These are phyloP conservation scores for Xylogone sp. DNA, from an alignment of 2,329 filamentous ascomycete species.

Conservation along the genomic window DNA sequence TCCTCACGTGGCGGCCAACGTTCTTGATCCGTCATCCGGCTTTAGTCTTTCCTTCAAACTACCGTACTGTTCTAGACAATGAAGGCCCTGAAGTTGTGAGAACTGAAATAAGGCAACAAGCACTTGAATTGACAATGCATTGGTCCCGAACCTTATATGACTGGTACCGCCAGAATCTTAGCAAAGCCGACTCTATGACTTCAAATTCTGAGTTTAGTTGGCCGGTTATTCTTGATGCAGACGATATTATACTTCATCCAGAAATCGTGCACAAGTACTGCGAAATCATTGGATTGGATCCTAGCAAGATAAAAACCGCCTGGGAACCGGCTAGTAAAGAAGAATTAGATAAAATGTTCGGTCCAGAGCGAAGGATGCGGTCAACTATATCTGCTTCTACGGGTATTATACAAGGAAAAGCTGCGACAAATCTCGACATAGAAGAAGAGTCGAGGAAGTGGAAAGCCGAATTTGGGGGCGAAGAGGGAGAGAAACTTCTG, in stretches of 20 bases:
- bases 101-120: neutral
- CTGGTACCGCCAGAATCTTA: constrained; percentile 25
- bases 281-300: constrained; percentile 29
- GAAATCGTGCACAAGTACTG: constrained; percentile 23
- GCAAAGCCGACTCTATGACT: constrained; percentile 1
- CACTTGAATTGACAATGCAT: constrained; percentile 22
- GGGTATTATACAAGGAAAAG: constrained; percentile 30
- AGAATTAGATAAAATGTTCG: neutral
- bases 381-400: constrained; percentile 28
- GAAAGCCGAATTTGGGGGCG: constrained; percentile 25
- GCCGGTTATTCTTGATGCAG: constrained; percentile 33
- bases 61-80: constrained; percentile 24
- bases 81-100: neutral
- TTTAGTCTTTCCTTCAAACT: constrained; percentile 33
- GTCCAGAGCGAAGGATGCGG: constrained; percentile 15
- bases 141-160: constrained; percentile 32
- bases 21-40: constrained; percentile 37
- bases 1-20: constrained; percentile 29
- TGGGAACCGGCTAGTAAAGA: constrained; percentile 21
- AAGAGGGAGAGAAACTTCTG: constrained; percentile 11
- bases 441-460: constrained; percentile 30
- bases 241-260: constrained; percentile 33
- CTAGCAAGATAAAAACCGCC: constrained; percentile 23
- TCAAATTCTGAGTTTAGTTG: constrained; percentile 6
- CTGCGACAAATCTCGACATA: constrained; percentile 28